These are phyloP conservation scores for Mycena amicta DNA, from an alignment of 768 basidiomycete genomes.

Conservation along the genomic window DNA sequence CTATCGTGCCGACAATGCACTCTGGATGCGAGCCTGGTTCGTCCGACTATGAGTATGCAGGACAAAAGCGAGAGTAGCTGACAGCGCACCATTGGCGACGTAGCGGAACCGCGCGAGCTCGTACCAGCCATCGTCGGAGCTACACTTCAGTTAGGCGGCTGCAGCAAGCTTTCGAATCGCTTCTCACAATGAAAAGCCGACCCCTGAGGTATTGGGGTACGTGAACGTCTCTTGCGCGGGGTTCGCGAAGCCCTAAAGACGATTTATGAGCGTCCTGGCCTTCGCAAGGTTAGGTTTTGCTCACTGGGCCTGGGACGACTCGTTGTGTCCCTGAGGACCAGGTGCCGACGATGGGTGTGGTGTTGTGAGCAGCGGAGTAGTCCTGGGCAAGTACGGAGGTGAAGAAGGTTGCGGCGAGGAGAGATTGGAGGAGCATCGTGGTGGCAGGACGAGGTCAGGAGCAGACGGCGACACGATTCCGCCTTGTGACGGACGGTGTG, in stretches of 20 bases:
- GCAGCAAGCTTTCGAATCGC: background rate
- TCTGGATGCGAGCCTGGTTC: slow-evolving; percentile 57
- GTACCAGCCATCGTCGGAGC: slow-evolving; percentile 62
- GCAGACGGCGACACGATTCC: background rate
- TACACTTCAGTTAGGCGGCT: slow-evolving; percentile 24
- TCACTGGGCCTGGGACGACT: slow-evolving; percentile 17
- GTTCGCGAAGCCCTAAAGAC: slow-evolving; percentile 72
- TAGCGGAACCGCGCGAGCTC: slow-evolving; percentile 77
- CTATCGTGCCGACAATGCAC: slow-evolving; percentile 69
- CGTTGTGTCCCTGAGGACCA: slow-evolving; percentile 20
- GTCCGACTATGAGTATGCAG: too few species aligned
- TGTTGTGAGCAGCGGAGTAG: slow-evolving; percentile 12
- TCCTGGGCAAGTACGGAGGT: background rate
- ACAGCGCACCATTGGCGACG: slow-evolving; percentile 59
- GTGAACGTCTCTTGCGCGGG: slow-evolving; percentile 65
- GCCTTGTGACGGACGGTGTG: background rate
- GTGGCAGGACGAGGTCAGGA: too few species aligned
- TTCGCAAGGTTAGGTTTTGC: background rate
- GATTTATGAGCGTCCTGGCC: too few species aligned
- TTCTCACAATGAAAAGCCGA: slow-evolving; percentile 65
- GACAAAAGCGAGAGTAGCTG: background rate
- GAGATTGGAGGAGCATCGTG: background rate
- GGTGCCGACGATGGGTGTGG: slow-evolving; percentile 14
- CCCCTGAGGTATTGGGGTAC: slow-evolving; percentile 69
- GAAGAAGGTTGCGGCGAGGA: background rate